phyloP scores from a whole-genome alignment of 2,329 filamentous ascomycete species.

The Hyphodiscus sp. region DNA sequence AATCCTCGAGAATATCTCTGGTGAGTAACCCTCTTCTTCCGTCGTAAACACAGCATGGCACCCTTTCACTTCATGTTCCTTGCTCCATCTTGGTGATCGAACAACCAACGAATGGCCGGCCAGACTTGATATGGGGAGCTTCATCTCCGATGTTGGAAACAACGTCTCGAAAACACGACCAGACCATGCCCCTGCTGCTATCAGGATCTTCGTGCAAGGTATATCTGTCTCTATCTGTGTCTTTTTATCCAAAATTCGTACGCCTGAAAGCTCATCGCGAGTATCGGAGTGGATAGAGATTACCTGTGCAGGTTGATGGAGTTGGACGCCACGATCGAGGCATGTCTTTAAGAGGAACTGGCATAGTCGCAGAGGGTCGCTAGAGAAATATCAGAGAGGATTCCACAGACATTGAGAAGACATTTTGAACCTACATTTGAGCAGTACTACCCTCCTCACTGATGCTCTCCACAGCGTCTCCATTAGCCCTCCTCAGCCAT shows the following conservation, averaged over 20 bases:
- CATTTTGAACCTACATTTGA: constrained; percentile 49
- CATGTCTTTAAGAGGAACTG: constrained; percentile 56
- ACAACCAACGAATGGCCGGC: constrained; percentile 70
- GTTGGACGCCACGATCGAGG: constrained; percentile 51
- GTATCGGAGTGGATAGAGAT: constrained; percentile 45
- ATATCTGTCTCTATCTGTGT: constrained; percentile 44
- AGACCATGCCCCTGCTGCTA: constrained; percentile 69
- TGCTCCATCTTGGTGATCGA: constrained; percentile 48
- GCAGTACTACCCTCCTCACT: constrained; percentile 54
- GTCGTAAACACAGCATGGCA: constrained; percentile 67
- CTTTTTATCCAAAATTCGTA: constrained; percentile 42
- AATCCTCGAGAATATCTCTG: constrained; percentile 63
- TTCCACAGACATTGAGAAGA: not conserved
- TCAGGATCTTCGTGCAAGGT: constrained; percentile 57
- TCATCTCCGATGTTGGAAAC: constrained; percentile 49
- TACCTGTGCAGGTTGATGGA: constrained; percentile 59
- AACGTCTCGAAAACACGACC: constrained; percentile 55
- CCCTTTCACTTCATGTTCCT: constrained; percentile 36
- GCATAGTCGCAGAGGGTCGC: constrained; percentile 61
- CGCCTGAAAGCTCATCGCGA: constrained; percentile 42
- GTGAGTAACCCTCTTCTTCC: constrained; percentile 53
- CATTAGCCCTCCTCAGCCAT: constrained; percentile 52
- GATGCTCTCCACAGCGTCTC: constrained; percentile 54
- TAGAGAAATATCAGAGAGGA: constrained; percentile 26
- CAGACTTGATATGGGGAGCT: constrained; percentile 53